Base-by-base conservation (phyloP, 345 rosid genomes). In the Ceriops decandra region DNA sequence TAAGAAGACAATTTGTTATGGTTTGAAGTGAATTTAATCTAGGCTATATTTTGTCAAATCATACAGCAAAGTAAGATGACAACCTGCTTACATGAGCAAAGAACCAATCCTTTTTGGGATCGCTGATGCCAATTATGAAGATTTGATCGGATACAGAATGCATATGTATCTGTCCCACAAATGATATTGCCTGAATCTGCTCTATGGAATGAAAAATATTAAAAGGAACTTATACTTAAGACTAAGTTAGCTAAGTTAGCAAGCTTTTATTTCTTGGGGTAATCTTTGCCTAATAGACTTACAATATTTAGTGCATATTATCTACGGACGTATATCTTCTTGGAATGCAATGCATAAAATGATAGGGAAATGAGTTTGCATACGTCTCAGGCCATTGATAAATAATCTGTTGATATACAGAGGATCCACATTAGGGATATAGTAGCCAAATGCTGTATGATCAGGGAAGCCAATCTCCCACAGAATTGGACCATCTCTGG, bases 401-500 rank as follows among this genome's bases (percentile, higher is more conserved):
- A 82, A 82, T 36, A 82, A 46, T 69, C 59, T 76, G 68, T 82
- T 79, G 63, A 76, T 72, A 46, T 67, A 82, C 74, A 52, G 66
- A 2, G 80, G 82, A 69, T 75, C 79, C 64, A 76, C 80, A 61
- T 76, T 79, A 2, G 82, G 79, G 36, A 79, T 80, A 67, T 66
- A 57, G 60, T 27, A 82, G 28, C 74, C 85, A 60, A 67, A 56
- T 1, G 82, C 80, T 9, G 82, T 70, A 4, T 74, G 80, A 57
- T 82, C 80, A 19, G 85, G 78, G 67, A 58, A 82, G 57, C 80
- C 78, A 1, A 81, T 72, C 56, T 76, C 80, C 85, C 82, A 82
- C 47, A 73, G 13, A 20, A 82, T 82, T 24, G 60, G 80, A 67
- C 85, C 85, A 52, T 76, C 67, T 73, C 82, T 72, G 7, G 52